Evolutionary conservation across 441 rosid species (phyloP), one percentile per base, ranked within the genome.

Genomic region (Raphanus hybrid): DNA sequence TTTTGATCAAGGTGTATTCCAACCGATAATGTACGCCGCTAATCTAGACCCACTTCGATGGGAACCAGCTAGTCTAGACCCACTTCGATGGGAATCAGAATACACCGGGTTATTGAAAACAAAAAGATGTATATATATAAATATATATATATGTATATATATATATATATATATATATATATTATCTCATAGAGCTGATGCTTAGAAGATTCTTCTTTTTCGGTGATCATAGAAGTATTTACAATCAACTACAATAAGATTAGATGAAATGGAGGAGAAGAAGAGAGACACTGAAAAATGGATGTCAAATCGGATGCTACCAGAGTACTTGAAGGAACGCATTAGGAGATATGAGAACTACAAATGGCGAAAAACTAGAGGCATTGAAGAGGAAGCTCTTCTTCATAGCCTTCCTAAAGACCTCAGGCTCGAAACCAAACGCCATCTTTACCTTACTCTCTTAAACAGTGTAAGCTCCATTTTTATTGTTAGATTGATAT

Each of bases 231-330:
- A 90, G 94, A 88, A 85, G 68, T 90, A 82, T 70, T 80, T 92
- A 76, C 82, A 84, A 76, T 90, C 94, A 16, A 86, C 89, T 8
- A 84, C 91, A 0, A 84, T 77, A 7, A 84, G 91, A 82, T 12
- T 87, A 5, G 92, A 92, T 71, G 94, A 92, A 76, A 88, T 86
- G 92, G 78, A 91, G 74, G 91, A 87, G 72, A 92, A 74, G 64
- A 87, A 87, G 79, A 80, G 75, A 60, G 97, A 90, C 65, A 81
- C 85, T 8, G 89, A 88, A 69, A 86, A 79, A 74, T 92, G 97
- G 97, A 92, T 90, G 97, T 74, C 88, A 0, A 86, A 83, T 43
- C 85, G 92, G 7, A 62, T 82, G 87, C 90, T 92, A 61, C 90
- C 96, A 4, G 82, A 81, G 3, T 58, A 35, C 7, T 71, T 88